Base-by-base conservation (phyloP, 768 basidiomycete species). In the Lactifluus volemus region DNA sequence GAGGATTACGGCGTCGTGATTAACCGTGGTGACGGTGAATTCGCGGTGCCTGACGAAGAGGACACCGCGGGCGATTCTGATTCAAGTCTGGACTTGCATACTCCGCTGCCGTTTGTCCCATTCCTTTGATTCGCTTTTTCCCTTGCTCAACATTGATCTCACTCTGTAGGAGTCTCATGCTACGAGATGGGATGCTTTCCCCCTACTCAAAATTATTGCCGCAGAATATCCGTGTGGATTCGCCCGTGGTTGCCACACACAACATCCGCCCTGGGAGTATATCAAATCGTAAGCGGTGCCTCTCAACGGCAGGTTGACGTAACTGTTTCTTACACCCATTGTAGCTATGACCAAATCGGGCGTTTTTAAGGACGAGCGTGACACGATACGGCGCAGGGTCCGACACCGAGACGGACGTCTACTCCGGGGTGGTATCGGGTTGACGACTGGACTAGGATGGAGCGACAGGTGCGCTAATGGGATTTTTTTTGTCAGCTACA, bases 371-470 rank as follows among this genome's bases (percentile, higher is more conserved):
- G 75, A 76, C 58, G 69, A 70, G 55, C 73, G 73, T 9, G 73
- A 77, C 53, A 76, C 75, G 4, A 64, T 63, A 10, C 62, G 68
- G 42, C 68, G 76, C 11, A 68, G 73, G 10, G 64, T 67, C 14
- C 65, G 76, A 11, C 76, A 77, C 56, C 70, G 76, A 19, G 74
- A 76, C 53, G 76, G 76, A n/a, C 63, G 64, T 45, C 61, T 76
- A 4, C 67, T 77, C 4, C 63, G 71, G 0, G 76, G 71, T 10
- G 76, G 76, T 9, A 69, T 76, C 19, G 76, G 76, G 4, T 68
- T 77, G 25, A 77, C 76, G 8, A 77, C 76, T 11, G 76, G 76
- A 1, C 67, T 77, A 11, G 76, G 76, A 1, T 77, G 76, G 76
- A 76, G 75, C 50, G 76, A 77, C 64, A 74, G 73, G 71, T 75